Conservation (phyloP, 495 filamentous ascomycete genomes). For the Aspergillus kassunensis region DNA sequence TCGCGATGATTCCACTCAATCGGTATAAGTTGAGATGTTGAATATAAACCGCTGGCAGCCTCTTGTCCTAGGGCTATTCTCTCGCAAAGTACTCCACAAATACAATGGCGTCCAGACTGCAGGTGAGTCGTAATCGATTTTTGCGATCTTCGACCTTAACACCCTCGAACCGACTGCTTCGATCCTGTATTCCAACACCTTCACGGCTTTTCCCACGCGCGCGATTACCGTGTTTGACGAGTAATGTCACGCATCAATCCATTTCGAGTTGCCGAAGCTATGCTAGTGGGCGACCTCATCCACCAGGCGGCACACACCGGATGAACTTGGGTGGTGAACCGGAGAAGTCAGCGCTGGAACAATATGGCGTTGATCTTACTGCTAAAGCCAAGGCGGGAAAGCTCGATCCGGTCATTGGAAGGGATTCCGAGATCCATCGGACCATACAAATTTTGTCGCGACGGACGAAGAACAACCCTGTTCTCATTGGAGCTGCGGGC, state of each 20-base stretch:
- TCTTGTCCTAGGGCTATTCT: background rate
- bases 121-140: slow-evolving; percentile 30
- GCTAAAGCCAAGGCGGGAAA: slow-evolving; percentile 82
- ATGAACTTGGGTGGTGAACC: slow-evolving; percentile 81
- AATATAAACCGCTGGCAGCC: background rate
- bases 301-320: slow-evolving; percentile 85
- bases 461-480: slow-evolving; percentile 95
- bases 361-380: slow-evolving; percentile 89
- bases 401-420: slow-evolving; percentile 91
- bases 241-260: slow-evolving; percentile 7
- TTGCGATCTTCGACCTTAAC: slow-evolving; percentile 25
- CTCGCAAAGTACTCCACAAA: background rate
- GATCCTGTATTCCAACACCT: slow-evolving; percentile 18
- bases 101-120: slow-evolving; percentile 38
- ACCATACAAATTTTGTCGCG: slow-evolving; percentile 92
- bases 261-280: slow-evolving; percentile 50
- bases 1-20: slow-evolving; percentile 25
- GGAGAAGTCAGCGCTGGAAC: slow-evolving; percentile 81
- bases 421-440: slow-evolving; percentile 85
- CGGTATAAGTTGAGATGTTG: too few relatives aligned
- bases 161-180: slow-evolving; percentile 19
- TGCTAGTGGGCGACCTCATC: slow-evolving; percentile 75
- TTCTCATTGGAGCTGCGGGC: slow-evolving; percentile 86
- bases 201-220: slow-evolving; percentile 20
- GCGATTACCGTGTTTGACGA: slow-evolving; percentile 11